Percentiles rank a stretch among this genome's conserved stretches.
Evolutionary conservation across 805 yeast genomes (phyloP).

Genomic region (Cyberlindnera xylosilytica): DNA sequence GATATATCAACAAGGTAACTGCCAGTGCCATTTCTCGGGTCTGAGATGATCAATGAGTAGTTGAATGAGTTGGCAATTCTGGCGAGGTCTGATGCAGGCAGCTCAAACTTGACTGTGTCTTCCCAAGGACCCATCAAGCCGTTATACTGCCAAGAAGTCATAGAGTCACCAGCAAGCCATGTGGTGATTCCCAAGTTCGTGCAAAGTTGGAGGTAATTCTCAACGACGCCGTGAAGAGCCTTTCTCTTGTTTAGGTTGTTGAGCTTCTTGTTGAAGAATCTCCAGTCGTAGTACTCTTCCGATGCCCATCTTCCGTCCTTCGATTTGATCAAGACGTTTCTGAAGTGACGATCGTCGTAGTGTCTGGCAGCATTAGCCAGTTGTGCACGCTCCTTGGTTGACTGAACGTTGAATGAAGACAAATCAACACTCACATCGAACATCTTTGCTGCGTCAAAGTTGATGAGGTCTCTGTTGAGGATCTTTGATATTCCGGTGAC

Average conservation of each 20-base stretch:
- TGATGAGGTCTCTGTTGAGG: conserved; percentile 30
- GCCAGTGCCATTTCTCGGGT: conserved; percentile 44
- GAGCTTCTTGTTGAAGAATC: conserved; percentile 52
- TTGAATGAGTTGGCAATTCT: conserved; percentile 46
- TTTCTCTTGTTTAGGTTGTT: conserved; percentile 36
- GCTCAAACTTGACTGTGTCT: conserved; percentile 45
- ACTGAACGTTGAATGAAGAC: conserved; percentile 27
- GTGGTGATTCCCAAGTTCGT: conserved; percentile 39
- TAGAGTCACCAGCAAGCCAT: conserved; percentile 49
- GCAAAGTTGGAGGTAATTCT: conserved; percentile 44
- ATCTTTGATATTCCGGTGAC: conserved; percentile 27
- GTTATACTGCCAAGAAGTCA: conserved; percentile 48
- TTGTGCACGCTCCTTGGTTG: conserved; percentile 28
- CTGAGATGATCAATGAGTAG: conserved; percentile 41
- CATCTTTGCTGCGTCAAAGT: conserved; percentile 23
- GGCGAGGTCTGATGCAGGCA: conserved; percentile 45
- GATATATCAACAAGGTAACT: conserved; percentile 44
- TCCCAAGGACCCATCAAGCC: conserved; percentile 55
- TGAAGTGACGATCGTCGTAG: conserved; percentile 31
- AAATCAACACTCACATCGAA: conserved; percentile 19
- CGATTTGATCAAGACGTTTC: conserved; percentile 31
- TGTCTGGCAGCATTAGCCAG: conserved; percentile 32
- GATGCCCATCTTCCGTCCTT: conserved; percentile 32
- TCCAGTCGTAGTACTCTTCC: conserved; percentile 57
- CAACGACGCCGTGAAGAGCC: conserved; percentile 43